Conservation (phyloP, 2,329 filamentous ascomycete genomes). For the Lachnellula suecica region DNA sequence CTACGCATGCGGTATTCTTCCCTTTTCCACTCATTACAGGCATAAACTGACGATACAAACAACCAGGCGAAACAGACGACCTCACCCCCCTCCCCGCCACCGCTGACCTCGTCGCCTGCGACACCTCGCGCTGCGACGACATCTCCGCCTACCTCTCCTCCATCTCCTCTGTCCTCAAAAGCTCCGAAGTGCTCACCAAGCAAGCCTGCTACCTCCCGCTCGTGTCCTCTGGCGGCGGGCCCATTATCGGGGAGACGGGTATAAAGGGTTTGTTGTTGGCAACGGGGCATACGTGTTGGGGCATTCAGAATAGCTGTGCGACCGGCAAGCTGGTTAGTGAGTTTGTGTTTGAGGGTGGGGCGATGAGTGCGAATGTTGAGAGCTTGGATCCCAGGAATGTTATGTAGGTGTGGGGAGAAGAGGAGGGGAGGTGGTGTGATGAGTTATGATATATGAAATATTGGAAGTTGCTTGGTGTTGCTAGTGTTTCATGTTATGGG, state of each 20-base stretch:
- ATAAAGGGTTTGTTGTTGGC: conserved; percentile 77
- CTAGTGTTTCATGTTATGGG: too few species aligned
- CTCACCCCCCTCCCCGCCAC: conserved; percentile 72
- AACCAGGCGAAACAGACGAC: conserved; percentile 72
- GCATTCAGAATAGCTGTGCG: conserved; percentile 91
- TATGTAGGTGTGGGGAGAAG: conserved; percentile 11
- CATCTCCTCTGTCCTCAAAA: conserved; percentile 63
- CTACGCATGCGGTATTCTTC: conserved; percentile 78
- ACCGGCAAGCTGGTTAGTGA: conserved; percentile 82
- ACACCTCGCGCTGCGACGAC: conserved; percentile 77
- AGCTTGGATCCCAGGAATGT: conserved; percentile 67
- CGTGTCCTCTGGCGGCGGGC: conserved; percentile 52
- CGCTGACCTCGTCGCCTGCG: conserved; percentile 73
- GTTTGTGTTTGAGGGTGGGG: conserved; percentile 70
- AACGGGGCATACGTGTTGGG: conserved; percentile 95
- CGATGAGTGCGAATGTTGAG: conserved; percentile 65
- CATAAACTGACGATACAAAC: background rate
- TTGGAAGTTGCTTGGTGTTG: too few species aligned
- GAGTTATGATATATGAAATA: too few species aligned
- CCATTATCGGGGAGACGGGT: conserved; percentile 74
- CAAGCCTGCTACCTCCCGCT: conserved; percentile 91
- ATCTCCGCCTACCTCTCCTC: conserved; percentile 75
- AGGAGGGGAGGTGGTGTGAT: background rate
- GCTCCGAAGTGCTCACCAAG: conserved; percentile 67
- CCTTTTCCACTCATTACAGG: background rate